A percentile compares a stretch with the other conserved stretches of the same genome.
Evolutionary conservation across 169 alveolate genomes (phyloP).

Genomic region (Plasmodium reichenowi): DNA sequence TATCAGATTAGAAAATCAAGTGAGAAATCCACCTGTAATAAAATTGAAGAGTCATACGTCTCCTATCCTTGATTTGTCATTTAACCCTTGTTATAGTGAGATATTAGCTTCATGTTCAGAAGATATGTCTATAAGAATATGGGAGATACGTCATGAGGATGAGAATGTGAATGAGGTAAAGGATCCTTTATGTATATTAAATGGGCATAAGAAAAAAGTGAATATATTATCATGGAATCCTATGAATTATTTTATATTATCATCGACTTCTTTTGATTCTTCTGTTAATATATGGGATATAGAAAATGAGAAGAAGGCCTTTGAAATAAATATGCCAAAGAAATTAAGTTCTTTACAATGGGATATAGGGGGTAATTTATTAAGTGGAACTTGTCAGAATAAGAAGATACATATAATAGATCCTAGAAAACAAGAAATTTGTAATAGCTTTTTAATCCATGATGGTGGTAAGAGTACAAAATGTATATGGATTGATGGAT

Average conservation of each 20-base stretch:
- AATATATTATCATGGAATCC: slow-evolving; percentile 84
- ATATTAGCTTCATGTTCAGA: slow-evolving; percentile 85
- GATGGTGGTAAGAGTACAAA: slow-evolving; percentile 80
- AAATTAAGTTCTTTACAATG: slow-evolving; percentile 81
- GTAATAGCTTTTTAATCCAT: slow-evolving; percentile 77
- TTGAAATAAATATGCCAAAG: slow-evolving; percentile 73
- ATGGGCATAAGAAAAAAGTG: slow-evolving; percentile 84
- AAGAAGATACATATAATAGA: slow-evolving; percentile 77
- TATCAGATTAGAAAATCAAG: slow-evolving; percentile 78
- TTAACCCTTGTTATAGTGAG: slow-evolving; percentile 80
- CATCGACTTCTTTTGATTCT: slow-evolving; percentile 80
- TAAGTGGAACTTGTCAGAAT: slow-evolving; percentile 29
- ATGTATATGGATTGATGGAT: slow-evolving; percentile 83
- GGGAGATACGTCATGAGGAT: slow-evolving; percentile 79
- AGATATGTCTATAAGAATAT: slow-evolving; percentile 79
- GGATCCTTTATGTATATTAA: slow-evolving; percentile 73
- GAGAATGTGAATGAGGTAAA: slow-evolving; percentile 45
- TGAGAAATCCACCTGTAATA: slow-evolving; percentile 78
- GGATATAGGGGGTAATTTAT: slow-evolving; percentile 76
- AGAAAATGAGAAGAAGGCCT: slow-evolving; percentile 76
- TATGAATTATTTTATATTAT: slow-evolving; percentile 77
- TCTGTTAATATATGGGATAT: slow-evolving; percentile 83
- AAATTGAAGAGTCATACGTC: slow-evolving; percentile 83
- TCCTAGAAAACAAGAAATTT: slow-evolving; percentile 80
- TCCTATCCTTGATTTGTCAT: slow-evolving; percentile 78